Evolutionary conservation across 2,329 filamentous ascomycete genomes (phyloP).

Genomic region (Cadophora luteo-olivacea): DNA sequence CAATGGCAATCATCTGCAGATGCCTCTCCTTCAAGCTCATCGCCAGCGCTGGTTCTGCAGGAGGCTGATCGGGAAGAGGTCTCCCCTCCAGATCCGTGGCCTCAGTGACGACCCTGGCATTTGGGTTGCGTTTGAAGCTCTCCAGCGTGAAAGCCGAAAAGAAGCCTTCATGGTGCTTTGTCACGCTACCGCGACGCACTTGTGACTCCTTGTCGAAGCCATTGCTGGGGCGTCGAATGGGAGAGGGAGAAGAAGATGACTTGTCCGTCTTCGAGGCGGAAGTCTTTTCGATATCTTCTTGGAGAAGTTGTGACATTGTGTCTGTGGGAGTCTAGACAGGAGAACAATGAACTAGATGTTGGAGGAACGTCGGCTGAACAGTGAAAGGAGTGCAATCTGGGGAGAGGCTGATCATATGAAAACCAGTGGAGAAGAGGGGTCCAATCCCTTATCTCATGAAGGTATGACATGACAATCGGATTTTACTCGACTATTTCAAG

Average conservation of each 20-base stretch:
- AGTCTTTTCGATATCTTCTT: conserved; percentile 20
- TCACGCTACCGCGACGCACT: conserved; percentile 18
- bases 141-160: conserved; percentile 20
- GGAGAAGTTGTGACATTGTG: conserved; percentile 17
- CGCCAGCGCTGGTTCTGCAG: conserved; percentile 21
- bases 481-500: background rate
- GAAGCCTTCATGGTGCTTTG: conserved; percentile 23
- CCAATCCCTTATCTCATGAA: conserved; percentile 7
- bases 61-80: conserved; percentile 24
- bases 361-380: background rate
- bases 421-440: background rate
- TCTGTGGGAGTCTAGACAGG: background rate
- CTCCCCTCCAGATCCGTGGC: conserved; percentile 21
- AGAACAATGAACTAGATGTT: background rate
- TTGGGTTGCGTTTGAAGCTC: conserved; percentile 26
- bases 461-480: background rate
- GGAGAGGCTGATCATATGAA: background rate
- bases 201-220: conserved; percentile 18
- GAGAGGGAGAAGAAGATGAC: conserved; percentile 9
- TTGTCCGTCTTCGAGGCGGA: conserved; percentile 18
- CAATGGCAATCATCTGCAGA: conserved; percentile 65
- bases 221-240: background rate
- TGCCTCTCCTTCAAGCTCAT: conserved; percentile 56
- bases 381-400: background rate
- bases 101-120: conserved; percentile 23